Conservation (phyloP, 2,329 filamentous ascomycete genomes). For the Camillea tinctor region DNA sequence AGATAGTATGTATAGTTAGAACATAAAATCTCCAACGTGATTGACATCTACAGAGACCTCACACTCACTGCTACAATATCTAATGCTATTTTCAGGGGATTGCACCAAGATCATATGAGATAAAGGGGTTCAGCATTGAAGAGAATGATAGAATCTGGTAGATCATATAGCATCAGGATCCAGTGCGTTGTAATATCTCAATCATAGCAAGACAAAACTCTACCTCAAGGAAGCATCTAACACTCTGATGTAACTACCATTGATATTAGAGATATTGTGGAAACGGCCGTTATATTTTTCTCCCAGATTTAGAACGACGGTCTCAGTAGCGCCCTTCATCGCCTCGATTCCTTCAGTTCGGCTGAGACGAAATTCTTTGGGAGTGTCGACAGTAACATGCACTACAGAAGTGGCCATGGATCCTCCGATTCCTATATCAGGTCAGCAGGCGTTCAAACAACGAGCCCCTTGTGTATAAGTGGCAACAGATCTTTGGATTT, state of each 20-base stretch:
- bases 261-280: slow-evolving; percentile 1
- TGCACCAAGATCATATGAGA: slow-evolving; percentile 1
- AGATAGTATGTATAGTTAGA: slow-evolving; percentile 9
- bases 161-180: slow-evolving; percentile 4
- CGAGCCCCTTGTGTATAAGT: slow-evolving; percentile 5
- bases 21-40: slow-evolving; percentile 11
- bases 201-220: background rate
- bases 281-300: slow-evolving; percentile 1
- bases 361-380: slow-evolving; percentile 10
- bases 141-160: slow-evolving; percentile 5
- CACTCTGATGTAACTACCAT: slow-evolving; percentile 5
- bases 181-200: slow-evolving; percentile 2
- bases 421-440: slow-evolving; percentile 5
- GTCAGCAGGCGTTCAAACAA: background rate
- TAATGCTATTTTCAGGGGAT: slow-evolving; percentile 2
- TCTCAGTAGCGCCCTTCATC: slow-evolving; percentile 13
- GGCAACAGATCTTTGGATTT: slow-evolving; percentile 9
- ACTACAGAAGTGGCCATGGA: slow-evolving; percentile 10
- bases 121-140: background rate
- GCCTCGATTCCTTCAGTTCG: slow-evolving; percentile 12
- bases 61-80: slow-evolving; percentile 9
- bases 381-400: slow-evolving; percentile 10
- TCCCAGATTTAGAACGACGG: slow-evolving; percentile 8
- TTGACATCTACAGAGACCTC: slow-evolving; percentile 11
- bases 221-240: slow-evolving; percentile 2